Evolutionary conservation across 2,329 filamentous ascomycete species (phyloP).

Genomic region (Remersonia thermophila): DNA sequence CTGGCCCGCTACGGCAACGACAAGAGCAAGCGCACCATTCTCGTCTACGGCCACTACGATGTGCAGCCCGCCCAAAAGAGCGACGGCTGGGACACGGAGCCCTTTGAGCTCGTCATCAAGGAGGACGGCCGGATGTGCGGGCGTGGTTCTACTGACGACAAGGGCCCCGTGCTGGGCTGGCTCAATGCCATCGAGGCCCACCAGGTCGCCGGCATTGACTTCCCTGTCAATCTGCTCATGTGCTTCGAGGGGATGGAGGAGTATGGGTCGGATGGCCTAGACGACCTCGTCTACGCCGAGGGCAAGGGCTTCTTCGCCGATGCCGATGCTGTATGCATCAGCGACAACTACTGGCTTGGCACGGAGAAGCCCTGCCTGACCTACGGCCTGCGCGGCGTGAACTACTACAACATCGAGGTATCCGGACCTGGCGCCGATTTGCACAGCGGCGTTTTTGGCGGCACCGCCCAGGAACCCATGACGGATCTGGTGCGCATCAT

Average conservation of each 20-base stretch:
- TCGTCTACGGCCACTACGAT: constrained; percentile 98
- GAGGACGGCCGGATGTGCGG: constrained; percentile 93
- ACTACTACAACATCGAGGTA: constrained; percentile 90
- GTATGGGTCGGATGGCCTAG: constrained; percentile 90
- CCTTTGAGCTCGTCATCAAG: constrained; percentile 78
- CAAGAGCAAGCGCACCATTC: constrained; percentile 82
- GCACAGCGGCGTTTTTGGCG: constrained; percentile 94
- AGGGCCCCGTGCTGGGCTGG: constrained; percentile 95
- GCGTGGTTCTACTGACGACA: constrained; percentile 91
- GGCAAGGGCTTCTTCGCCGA: constrained; percentile 92
- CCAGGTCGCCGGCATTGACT: constrained; percentile 84
- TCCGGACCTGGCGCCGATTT: constrained; percentile 86
- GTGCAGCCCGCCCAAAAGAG: constrained; percentile 89
- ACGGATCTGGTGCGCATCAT: constrained; percentile 81
- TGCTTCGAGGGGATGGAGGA: constrained; percentile 99
- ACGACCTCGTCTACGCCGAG: constrained; percentile 86
- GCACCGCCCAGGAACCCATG: constrained; percentile 96
- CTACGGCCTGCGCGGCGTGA: constrained; percentile 92
- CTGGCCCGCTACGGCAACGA: constrained; percentile 87
- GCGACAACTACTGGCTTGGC: constrained; percentile 99
- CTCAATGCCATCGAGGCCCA: constrained; percentile 96
- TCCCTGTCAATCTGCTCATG: constrained; percentile 96
- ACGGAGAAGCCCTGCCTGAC: constrained; percentile 97
- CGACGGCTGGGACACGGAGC: constrained; percentile 92
- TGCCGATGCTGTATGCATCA: constrained; percentile 92